Evolutionary conservation across 2,329 filamentous ascomycete species (phyloP), one percentile per base, ranked within the genome.

Genomic region (Endoconidiophora polonica): DNA sequence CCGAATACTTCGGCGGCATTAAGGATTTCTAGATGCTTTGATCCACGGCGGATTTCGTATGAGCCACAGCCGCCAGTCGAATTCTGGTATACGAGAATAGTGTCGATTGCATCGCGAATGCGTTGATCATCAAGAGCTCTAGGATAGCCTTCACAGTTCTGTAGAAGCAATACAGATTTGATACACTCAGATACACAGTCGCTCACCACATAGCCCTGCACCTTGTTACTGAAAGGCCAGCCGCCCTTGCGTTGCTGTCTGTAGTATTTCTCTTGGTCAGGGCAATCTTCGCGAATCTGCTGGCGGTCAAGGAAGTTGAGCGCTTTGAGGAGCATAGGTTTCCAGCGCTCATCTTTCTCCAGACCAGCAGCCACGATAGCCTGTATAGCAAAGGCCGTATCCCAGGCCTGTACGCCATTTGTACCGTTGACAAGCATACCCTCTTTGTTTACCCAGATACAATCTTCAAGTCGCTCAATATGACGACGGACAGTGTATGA

Each of bases 1-100:
- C 86, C 88, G 63, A 98, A 98, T 0, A 98, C 88, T 62, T 98
- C 91, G 1, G 91, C 91, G 0, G 90, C 90, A 59, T 98, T 98
- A 41, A 98, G 74, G 62, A 80, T 73, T 63, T 98, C 91, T 56
- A 96, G 63, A 56, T 75, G 76, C 56, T 83, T 73, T 7, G 84
- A 82, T 2, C 83, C 90, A 23, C 91, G 78, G 1, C 81, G 82
- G 1, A 76, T 76, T 61, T 98, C 91, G 62, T 98, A 98, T 14
- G 86, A 91, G 0, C 86, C 84, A 60, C 87, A 90, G 3, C 86
- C 91, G 20, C 88, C 88, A 9, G 80, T 83, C 42, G 68, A 61
- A 62, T 95, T 96, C 63, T 96, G 88, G 71, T 94, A 94, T 1
- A 88, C 81, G 14, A 98, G 68, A 12, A 98, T 69, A 5, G 91